These are phyloP conservation scores for Pythium aquatile DNA, from an alignment of 352 stramenopile genomes.

Conservation along the genomic window DNA sequence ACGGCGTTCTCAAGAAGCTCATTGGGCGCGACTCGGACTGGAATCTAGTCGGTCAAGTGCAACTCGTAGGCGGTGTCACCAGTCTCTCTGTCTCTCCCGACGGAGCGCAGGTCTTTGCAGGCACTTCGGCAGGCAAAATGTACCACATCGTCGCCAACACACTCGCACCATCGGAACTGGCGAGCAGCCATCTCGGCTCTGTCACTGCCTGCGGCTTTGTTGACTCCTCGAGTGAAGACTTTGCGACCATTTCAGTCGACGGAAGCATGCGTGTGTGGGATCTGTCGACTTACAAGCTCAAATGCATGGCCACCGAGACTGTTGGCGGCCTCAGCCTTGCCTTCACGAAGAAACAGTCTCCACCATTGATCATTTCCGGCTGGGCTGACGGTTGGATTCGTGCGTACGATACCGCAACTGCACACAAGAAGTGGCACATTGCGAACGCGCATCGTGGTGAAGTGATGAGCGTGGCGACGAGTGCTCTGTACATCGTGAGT, in stretches of 20 bases:
- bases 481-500: constrained; percentile 73
- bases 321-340: constrained; percentile 45
- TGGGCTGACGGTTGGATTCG: constrained; percentile 78
- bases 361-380: constrained; percentile 47
- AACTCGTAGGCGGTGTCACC: constrained; percentile 76
- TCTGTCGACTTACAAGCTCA: constrained; percentile 64
- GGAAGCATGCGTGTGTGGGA: constrained; percentile 70
- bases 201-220: constrained; percentile 69
- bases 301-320: constrained; percentile 63
- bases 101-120: constrained; percentile 55
- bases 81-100: constrained; percentile 66
- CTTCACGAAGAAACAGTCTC: constrained; percentile 33
- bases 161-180: constrained; percentile 50
- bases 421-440: constrained; percentile 81
- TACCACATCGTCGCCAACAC: constrained; percentile 56
- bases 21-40: constrained; percentile 74
- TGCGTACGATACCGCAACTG: constrained; percentile 49
- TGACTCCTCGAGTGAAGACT: constrained; percentile 46
- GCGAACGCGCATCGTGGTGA: constrained; percentile 82
- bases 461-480: constrained; percentile 72
- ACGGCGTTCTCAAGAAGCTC: constrained; percentile 87
- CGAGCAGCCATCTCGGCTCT: constrained; percentile 59
- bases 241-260: constrained; percentile 71
- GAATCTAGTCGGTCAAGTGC: constrained; percentile 80
- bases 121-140: constrained; percentile 75